Percentiles rank a stretch among this genome's conserved stretches.
Conservation (phyloP, 2,329 filamentous ascomycete genomes). For the Lasiodiplodia theobromae region DNA sequence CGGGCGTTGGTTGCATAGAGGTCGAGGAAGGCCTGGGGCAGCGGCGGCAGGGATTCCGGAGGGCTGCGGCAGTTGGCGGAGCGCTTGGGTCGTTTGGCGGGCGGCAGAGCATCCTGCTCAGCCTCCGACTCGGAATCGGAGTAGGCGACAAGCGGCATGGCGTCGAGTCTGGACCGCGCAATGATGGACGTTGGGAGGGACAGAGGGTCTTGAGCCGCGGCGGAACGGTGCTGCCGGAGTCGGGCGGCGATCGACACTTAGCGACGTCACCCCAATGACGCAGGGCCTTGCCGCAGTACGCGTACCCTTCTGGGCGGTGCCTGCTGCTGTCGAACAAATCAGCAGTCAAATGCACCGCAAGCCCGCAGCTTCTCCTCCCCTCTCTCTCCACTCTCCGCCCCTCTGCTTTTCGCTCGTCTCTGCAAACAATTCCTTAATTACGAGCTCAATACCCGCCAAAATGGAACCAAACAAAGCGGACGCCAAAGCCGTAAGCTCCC, state of each 20-base stretch:
- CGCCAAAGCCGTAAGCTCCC: conserved; percentile 27
- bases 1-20: conserved; percentile 86
- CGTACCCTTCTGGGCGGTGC: conserved; percentile 8
- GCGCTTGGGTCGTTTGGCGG: conserved; percentile 13
- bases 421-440: neutral
- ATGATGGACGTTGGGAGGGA: neutral
- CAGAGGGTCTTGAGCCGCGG: conserved; percentile 9
- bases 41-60: conserved; percentile 61
- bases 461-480: conserved; percentile 27
- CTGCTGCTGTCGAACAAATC: conserved; percentile 11
- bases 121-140: conserved; percentile 53
- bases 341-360: conserved; percentile 14
- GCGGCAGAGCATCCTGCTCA: conserved; percentile 29
- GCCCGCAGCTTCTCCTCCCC: conserved; percentile 12
- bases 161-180: conserved; percentile 1
- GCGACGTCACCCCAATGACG: conserved; percentile 27
- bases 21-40: conserved; percentile 84
- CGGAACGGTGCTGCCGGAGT: neutral
- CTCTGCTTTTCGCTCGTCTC: neutral
- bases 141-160: conserved; percentile 67
- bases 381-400: neutral
- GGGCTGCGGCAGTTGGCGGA: conserved; percentile 20
- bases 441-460: neutral
- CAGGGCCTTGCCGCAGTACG: conserved; percentile 21
- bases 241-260: conserved; percentile 7